A percentile compares a stretch with the other conserved stretches of the same genome.
These are phyloP conservation scores for Lactarius vividus DNA, from an alignment of 768 basidiomycete species.

Conservation along the genomic window DNA sequence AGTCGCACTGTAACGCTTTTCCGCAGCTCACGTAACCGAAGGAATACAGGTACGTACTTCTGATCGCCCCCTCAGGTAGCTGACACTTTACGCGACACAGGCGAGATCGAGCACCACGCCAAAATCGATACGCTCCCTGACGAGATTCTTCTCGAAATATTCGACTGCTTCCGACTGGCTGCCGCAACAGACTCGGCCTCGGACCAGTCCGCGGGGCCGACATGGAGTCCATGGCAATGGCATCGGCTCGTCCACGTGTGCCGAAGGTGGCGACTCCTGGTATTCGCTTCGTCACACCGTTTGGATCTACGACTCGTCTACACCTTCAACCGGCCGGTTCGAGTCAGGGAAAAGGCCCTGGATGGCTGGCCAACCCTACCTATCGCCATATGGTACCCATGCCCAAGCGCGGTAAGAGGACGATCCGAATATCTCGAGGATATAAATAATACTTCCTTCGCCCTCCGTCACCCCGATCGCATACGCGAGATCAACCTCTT, in stretches of 20 bases:
- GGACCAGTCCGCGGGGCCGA: background rate
- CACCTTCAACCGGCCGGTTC: background rate
- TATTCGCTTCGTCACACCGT: background rate
- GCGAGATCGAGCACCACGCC: background rate
- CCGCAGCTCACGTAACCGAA: background rate
- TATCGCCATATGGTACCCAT: conserved; percentile 12
- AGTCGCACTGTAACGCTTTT: background rate
- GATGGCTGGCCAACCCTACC: conserved; percentile 4
- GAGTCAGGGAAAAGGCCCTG: background rate
- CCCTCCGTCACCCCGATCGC: conserved; percentile 1
- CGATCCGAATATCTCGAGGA: background rate
- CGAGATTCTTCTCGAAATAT: background rate
- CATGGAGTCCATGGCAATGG: background rate
- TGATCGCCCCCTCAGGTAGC: background rate
- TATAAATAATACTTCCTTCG: background rate
- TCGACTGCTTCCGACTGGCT: background rate
- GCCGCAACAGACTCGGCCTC: background rate
- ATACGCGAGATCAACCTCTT: conserved; percentile 9
- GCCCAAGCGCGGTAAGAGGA: background rate
- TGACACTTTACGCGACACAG: background rate
- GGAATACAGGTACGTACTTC: background rate
- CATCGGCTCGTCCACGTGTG: background rate
- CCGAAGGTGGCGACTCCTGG: conserved; percentile 1
- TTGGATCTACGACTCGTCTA: background rate
- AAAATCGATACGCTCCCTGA: background rate